These are phyloP conservation scores for Entomortierella lignicola DNA, from an alignment of 192 early-diverging fungal species.

Conservation along the genomic window DNA sequence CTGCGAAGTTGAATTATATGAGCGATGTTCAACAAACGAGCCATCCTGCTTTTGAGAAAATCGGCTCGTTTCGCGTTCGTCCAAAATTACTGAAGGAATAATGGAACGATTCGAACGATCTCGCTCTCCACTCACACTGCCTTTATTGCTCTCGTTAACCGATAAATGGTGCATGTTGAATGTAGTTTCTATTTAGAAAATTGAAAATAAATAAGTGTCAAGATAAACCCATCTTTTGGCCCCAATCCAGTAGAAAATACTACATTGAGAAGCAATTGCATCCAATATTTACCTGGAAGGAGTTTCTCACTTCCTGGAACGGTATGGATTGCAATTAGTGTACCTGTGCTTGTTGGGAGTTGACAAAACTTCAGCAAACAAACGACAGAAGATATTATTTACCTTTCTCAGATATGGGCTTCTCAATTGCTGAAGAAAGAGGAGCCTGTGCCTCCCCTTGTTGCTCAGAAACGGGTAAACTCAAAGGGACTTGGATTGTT, in stretches of 20 bases:
- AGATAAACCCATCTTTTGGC: too few relatives aligned
- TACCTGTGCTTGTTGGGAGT: not conserved
- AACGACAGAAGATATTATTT: not conserved
- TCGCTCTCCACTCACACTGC: slow-evolving; percentile 3
- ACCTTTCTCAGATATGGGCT: not conserved
- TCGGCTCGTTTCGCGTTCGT: slow-evolving; percentile 17
- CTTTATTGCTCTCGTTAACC: not conserved
- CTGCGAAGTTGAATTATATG: slow-evolving; percentile 17
- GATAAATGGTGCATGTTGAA: slow-evolving; percentile 14
- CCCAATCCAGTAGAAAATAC: too few relatives aligned
- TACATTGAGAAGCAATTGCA: not conserved
- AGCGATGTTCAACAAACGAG: slow-evolving; percentile 44
- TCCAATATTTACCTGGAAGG: slow-evolving; percentile 1
- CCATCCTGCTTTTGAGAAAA: slow-evolving; percentile 21
- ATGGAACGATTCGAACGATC: not conserved
- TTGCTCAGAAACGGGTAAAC: slow-evolving; percentile 3
- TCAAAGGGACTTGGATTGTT: not conserved
- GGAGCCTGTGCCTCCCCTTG: not conserved
- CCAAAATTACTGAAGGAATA: not conserved
- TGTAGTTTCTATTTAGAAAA: too few relatives aligned
- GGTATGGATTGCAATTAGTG: not conserved
- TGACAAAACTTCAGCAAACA: not conserved
- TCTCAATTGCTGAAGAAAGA: not conserved
- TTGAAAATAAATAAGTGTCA: too few relatives aligned
- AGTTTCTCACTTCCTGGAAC: slow-evolving; percentile 25